Evolutionary conservation across 2,329 filamentous ascomycete genomes (phyloP).

Genomic region (Aspergillus persii): DNA sequence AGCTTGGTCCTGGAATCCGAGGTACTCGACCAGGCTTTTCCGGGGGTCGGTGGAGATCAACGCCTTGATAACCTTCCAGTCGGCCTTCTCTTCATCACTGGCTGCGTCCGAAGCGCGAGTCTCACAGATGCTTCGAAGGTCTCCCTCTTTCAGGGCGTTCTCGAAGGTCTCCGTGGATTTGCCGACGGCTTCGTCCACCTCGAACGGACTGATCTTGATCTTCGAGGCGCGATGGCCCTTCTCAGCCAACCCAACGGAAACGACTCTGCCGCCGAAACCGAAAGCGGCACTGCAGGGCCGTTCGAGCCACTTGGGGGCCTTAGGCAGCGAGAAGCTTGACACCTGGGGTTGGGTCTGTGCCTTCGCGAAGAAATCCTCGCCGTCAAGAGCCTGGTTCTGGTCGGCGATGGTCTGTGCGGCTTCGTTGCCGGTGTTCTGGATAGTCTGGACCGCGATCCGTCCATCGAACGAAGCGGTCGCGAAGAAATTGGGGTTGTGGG

Average conservation of each 20-base stretch:
- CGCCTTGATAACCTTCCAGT: slow-evolving; percentile 93
- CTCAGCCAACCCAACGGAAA: slow-evolving; percentile 64
- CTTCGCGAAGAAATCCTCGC: slow-evolving; percentile 94
- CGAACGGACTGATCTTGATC: slow-evolving; percentile 81
- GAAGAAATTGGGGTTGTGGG: slow-evolving; percentile 84
- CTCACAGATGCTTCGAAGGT: slow-evolving; percentile 76
- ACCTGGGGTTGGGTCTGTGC: slow-evolving; percentile 89
- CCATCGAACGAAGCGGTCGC: slow-evolving; percentile 97
- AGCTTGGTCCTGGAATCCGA: slow-evolving; percentile 73
- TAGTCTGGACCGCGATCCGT: slow-evolving; percentile 88
- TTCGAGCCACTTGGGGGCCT: slow-evolving; percentile 88
- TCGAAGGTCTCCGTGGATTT: slow-evolving; percentile 84
- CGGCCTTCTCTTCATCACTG: slow-evolving; percentile 87
- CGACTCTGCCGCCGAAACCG: slow-evolving; percentile 90
- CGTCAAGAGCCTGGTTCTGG: slow-evolving; percentile 70
- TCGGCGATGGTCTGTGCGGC: slow-evolving; percentile 59
- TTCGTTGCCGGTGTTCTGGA: slow-evolving; percentile 87
- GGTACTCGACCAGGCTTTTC: slow-evolving; percentile 78
- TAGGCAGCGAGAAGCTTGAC: slow-evolving; percentile 79
- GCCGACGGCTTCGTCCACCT: slow-evolving; percentile 82
- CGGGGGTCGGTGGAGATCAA: slow-evolving; percentile 82
- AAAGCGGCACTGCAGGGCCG: slow-evolving; percentile 83
- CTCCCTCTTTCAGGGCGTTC: slow-evolving; percentile 71
- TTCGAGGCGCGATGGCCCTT: slow-evolving; percentile 69
- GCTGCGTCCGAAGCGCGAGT: slow-evolving; percentile 71